Base-by-base conservation (phyloP, 169 alveolate genomes). In the Plasmodium chabaudi region DNA sequence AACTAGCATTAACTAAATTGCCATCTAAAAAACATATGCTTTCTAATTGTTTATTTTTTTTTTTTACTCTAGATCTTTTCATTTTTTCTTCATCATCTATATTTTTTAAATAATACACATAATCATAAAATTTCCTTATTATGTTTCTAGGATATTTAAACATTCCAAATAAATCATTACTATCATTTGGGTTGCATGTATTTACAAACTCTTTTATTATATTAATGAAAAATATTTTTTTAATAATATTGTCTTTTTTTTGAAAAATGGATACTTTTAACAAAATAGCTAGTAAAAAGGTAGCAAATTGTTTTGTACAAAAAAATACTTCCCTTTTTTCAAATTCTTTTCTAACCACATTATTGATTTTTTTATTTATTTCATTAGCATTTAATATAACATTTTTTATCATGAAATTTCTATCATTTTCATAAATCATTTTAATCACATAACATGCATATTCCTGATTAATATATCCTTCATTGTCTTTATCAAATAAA, bases 361-460 rank as follows among this genome's bases (percentile, higher is more conserved):
- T 25, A 23, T 10, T 21, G 1, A 25, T 23, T 39, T 57, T 25
- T 39, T 59, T 34, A 46, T 21, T 27, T 5, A 25, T 17, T 10
- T 65, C 73, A 6, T 69, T 55, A 44, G 19, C 91, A 84, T 55
- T 84, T 47, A 84, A 51, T 61, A 46, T 69, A 56, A 84, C 42
- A 84, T 69, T 19, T 68, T 68, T 51, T 25, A 84, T 19, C 49
- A 84, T 46, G 46, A 84, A 84, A 13, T 57, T 23, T 21, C n/a
- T 49, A 59, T 84, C 57, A 64, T 84, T 84, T 69, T 84, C 67
- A 51, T 84, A 84, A 57, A 84, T 84, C 73, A 27, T 84, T 61
- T 69, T 61, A 57, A 84, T 84, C 46, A 84, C 84, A 84, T 56
- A 47, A 15, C 75, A 67, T 17, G 91, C 65, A 84, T 84, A 68